Conservation (phyloP, 805 yeast species). For the Zygosaccharomyces rouxii region DNA sequence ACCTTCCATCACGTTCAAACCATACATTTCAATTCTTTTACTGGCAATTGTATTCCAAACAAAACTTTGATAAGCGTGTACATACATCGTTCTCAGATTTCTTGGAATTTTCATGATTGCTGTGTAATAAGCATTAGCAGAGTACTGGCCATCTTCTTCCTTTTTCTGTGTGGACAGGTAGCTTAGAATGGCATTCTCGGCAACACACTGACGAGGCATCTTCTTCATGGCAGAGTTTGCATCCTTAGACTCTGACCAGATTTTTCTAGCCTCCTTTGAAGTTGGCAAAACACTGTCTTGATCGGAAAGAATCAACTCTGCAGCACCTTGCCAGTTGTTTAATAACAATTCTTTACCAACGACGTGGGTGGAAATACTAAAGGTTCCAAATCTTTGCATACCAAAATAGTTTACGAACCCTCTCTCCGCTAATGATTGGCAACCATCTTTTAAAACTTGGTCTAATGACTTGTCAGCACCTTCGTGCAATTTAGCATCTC, state of each 20-base stretch:
- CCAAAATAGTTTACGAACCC: conserved; percentile 96
- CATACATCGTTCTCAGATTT: conserved; percentile 89
- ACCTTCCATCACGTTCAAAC: conserved; percentile 67
- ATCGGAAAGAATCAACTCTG: conserved; percentile 71
- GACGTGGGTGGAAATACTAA: conserved; percentile 84
- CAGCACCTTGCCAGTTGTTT: conserved; percentile 77
- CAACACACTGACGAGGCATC: conserved; percentile 87
- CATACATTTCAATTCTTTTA: conserved; percentile 65
- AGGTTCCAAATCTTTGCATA: conserved; percentile 98
- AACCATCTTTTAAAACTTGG: conserved; percentile 46
- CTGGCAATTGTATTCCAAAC: conserved; percentile 90
- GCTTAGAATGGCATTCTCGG: conserved; percentile 71
- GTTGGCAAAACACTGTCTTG: conserved; percentile 82
- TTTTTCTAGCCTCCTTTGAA: conserved; percentile 72
- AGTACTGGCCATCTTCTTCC: conserved; percentile 44
- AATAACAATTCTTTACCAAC: conserved; percentile 70
- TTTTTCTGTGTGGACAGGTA: conserved; percentile 51
- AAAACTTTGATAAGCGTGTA: conserved; percentile 95
- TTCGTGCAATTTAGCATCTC: conserved; percentile 52
- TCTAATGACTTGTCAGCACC: conserved; percentile 38
- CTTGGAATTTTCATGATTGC: conserved; percentile 89
- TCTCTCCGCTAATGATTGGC: conserved; percentile 51
- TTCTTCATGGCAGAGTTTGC: conserved; percentile 57
- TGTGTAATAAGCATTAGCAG: conserved; percentile 57
- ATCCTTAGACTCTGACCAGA: conserved; percentile 73